A percentile compares a stretch with the other conserved stretches of the same genome.
Evolutionary conservation across 306 rosid genomes (phyloP).

Genomic region (Trichosanthes truncata): DNA sequence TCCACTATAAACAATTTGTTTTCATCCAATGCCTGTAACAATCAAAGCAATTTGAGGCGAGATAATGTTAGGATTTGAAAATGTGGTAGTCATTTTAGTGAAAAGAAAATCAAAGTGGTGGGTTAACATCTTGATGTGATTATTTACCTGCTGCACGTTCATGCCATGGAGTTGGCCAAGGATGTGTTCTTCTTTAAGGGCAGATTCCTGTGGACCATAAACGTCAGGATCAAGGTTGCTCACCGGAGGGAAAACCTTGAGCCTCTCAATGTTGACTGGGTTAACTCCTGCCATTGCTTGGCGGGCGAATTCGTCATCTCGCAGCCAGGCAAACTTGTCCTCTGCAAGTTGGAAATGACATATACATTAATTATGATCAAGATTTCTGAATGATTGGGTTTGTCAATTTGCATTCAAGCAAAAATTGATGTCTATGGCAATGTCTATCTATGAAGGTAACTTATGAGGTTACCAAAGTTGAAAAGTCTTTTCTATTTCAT

Average conservation of each 20-base stretch:
- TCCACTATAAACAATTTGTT: conserved; percentile 67
- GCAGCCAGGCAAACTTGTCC: conserved; percentile 84
- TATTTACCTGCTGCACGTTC: conserved; percentile 76
- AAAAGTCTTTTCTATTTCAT: background rate
- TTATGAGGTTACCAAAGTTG: background rate
- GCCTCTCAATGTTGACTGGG: conserved; percentile 69
- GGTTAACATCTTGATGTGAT: background rate
- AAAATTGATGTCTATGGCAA: background rate
- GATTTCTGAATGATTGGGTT: background rate
- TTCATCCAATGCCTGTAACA: conserved; percentile 53
- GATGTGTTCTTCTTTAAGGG: conserved; percentile 83
- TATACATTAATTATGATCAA: background rate
- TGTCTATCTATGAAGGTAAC: background rate
- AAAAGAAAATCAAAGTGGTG: background rate
- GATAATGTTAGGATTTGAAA: background rate
- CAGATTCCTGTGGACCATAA: conserved; percentile 66
- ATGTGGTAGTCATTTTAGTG: background rate
- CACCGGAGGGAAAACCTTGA: conserved; percentile 70
- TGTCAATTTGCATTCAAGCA: background rate
- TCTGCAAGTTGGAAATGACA: conserved; percentile 30
- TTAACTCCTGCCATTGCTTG: conserved; percentile 88
- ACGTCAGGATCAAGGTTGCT: conserved; percentile 72
- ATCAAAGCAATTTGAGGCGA: background rate
- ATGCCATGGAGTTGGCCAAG: conserved; percentile 64
- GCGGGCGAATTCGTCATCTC: conserved; percentile 95